Conservation (phyloP, 116 monocot genomes). For the Thalassia testudinum region DNA sequence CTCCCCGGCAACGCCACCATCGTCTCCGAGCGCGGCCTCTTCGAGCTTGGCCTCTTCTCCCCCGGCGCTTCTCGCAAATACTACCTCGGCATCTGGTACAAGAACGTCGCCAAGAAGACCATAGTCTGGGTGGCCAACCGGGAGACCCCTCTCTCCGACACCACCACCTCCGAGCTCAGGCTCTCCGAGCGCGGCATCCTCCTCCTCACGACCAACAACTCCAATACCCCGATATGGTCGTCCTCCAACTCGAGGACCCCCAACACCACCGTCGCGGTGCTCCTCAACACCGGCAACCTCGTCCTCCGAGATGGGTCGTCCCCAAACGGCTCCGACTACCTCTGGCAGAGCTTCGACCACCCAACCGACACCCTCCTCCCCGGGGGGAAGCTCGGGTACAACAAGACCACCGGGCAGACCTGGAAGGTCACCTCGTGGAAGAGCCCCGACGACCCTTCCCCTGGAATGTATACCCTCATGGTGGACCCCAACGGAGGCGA, state of each 20-base stretch:
- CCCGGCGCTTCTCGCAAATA: conserved; percentile 6
- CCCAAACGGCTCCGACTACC: not conserved
- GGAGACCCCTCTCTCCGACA: conserved; percentile 6
- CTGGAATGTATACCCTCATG: conserved; percentile 18
- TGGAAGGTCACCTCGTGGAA: conserved; percentile 25
- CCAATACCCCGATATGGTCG: conserved; percentile 11
- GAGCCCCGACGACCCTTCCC: conserved; percentile 26
- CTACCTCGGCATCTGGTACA: conserved; percentile 29
- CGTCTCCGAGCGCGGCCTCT: not conserved
- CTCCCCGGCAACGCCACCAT: conserved; percentile 7
- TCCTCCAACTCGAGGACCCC: not conserved
- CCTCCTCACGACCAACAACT: conserved; percentile 4
- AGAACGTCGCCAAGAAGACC: not conserved
- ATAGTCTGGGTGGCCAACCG: conserved; percentile 28
- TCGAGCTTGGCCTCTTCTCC: conserved; percentile 8
- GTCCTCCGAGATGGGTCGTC: conserved; percentile 11
- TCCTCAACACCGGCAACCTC: conserved; percentile 29
- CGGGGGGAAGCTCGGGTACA: conserved; percentile 18
- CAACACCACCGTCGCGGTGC: conserved; percentile 9
- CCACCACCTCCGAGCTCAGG: conserved; percentile 3
- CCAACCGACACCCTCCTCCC: conserved; percentile 36
- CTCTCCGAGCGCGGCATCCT: conserved; percentile 5
- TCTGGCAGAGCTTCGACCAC: conserved; percentile 51
- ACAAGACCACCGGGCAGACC: conserved; percentile 13
- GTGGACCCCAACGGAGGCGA: conserved; percentile 17